Evolutionary conservation across 345 rosid genomes (phyloP).

Genomic region (Reutealis trisperma): DNA sequence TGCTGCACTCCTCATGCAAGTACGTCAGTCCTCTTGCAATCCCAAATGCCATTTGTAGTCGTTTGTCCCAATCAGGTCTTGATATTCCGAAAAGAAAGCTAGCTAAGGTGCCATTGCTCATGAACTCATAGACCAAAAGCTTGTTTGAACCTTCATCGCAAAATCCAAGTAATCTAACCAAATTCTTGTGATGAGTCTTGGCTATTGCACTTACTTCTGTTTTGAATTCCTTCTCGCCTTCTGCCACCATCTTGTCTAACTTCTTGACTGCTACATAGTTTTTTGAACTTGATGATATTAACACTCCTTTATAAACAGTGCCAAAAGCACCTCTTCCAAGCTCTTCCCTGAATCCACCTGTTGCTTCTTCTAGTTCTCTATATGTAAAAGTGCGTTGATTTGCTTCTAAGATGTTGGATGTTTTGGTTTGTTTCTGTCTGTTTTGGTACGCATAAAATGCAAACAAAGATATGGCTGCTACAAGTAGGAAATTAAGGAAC

Average conservation of each 20-base stretch:
- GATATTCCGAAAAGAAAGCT: slow-evolving; percentile 12
- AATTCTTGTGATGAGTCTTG: slow-evolving; percentile 10
- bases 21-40: slow-evolving; percentile 16
- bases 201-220: slow-evolving; percentile 3
- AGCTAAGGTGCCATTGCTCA: slow-evolving; percentile 20
- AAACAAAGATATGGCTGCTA: neutral
- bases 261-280: slow-evolving; percentile 18
- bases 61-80: slow-evolving; percentile 12
- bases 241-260: slow-evolving; percentile 10
- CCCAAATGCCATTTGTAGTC: slow-evolving; percentile 13
- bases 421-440: neutral
- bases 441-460: neutral
- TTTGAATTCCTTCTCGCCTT: slow-evolving; percentile 17
- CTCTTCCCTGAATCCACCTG: slow-evolving; percentile 16
- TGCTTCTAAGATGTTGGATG: neutral
- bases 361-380: slow-evolving; percentile 8
- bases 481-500: slow-evolving; percentile 2
- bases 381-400: slow-evolving; percentile 14
- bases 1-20: slow-evolving; percentile 14
- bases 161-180: slow-evolving; percentile 11
- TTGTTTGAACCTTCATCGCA: slow-evolving; percentile 5
- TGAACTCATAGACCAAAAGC: slow-evolving; percentile 17
- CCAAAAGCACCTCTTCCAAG: slow-evolving; percentile 24
- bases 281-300: neutral
- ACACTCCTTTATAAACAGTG: slow-evolving; percentile 13